Base-by-base conservation (phyloP, 345 rosid genomes). In the Triadica sebifera region DNA sequence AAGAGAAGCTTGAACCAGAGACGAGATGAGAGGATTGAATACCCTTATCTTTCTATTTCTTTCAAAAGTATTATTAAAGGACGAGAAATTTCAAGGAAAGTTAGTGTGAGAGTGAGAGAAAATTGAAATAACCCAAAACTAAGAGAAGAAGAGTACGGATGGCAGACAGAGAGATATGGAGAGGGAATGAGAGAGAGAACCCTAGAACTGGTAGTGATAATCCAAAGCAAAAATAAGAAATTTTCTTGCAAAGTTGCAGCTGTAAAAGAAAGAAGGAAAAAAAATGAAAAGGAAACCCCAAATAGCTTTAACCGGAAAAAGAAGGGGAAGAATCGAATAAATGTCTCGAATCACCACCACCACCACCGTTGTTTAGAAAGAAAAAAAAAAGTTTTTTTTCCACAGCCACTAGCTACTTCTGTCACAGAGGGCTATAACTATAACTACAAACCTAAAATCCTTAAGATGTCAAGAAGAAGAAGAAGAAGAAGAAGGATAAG, bases 81-180 rank as follows among this genome's bases (percentile, higher is more conserved):
- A 77, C 56, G 75, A 81, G 81, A 81, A 79, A 80, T 82, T 86
- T 83, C 86, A 82, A 77, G 80, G 80, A 84, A 89, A 85, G 87
- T 58, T 47, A 15, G 50, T 57, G 70, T 43, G 24, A 1, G 8
- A 19, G 58, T 17, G 38, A 34, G 49, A 19, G 59, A 61, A 63
- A 41, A 4, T 34, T 24, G 16, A 41, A 67, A 25, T 64, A n/a
- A 64, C 53, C 6, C 41, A 17, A 38, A 38, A 52, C 59, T 1
- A 29, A 43, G 38, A 29, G 16, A 20, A 29, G 34, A 29, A 4
- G 72, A 64, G 75, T 45, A 71, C 29, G 56, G 19, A 52, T 29
- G 34, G 65, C 65, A 50, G 61, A 66, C 34, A 50, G 5, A 58
- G 24, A 70, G 53, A 74, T 64, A 77, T 67, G 15, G 74, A 77